Conservation (phyloP, 176 grass and related monocot species). For the Secale cereale region DNA sequence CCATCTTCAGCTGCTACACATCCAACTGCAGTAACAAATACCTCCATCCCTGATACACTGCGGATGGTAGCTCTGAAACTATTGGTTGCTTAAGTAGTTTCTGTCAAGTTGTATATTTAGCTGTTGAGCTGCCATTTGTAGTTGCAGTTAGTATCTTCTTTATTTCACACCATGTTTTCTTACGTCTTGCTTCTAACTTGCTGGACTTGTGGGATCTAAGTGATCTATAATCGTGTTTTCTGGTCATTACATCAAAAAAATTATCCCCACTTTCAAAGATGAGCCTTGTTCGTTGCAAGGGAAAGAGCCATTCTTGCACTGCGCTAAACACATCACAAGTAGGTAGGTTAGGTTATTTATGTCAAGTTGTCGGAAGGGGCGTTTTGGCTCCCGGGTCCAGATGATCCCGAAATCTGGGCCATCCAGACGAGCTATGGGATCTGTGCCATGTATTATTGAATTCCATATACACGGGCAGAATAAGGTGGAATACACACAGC, state of each 20-base stretch:
- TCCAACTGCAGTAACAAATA: conserved; percentile 42
- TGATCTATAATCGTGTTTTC: neutral
- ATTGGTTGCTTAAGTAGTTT: conserved; percentile 1
- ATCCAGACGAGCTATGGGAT: too few relatives aligned
- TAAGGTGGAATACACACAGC: too few relatives aligned
- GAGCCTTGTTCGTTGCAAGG: neutral
- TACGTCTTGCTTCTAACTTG: neutral
- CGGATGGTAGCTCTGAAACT: conserved; percentile 64
- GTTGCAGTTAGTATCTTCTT: neutral
- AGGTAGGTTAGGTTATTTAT: conserved; percentile 24
- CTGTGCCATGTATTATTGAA: too few relatives aligned
- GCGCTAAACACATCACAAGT: neutral
- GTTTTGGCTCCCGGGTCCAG: too few relatives aligned
- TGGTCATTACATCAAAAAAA: neutral
- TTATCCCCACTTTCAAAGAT: neutral
- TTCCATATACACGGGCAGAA: too few relatives aligned
- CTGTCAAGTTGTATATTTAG: neutral
- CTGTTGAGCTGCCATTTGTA: neutral
- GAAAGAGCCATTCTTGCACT: neutral
- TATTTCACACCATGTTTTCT: neutral
- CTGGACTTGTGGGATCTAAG: neutral
- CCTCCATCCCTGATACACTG: conserved; percentile 77
- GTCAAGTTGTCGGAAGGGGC: neutral
- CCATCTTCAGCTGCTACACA: conserved; percentile 44
- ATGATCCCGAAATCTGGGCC: too few relatives aligned